Base-by-base conservation (phyloP, 177 flowering plant species). In the Vitis hybrid region DNA sequence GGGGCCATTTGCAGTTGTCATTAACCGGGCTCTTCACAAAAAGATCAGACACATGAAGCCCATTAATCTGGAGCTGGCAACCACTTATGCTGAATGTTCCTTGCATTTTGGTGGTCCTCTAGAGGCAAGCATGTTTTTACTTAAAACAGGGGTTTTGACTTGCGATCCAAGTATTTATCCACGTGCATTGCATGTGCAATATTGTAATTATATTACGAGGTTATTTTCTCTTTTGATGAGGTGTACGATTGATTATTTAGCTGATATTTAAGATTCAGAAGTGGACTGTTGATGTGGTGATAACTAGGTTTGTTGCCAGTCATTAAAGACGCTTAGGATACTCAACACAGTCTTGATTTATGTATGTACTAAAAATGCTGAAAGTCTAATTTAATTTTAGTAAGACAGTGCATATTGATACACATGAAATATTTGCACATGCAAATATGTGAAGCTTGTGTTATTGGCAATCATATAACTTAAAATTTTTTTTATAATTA, bases 81-180 rank as follows among this genome's bases (percentile, higher is more conserved):
- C 94, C 51, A 87, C 93, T 6, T 95, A 91, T 78, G 78, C 94
- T 17, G 92, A 95, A 18, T 90, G 98, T 74, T 77, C 92, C 46
- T 70, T 93, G 79, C 87, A 93, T 70, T 89, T 88, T 75, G 99
- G 99, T 21, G 99, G 98, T 3, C 97, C 98, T 40, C 94, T 95
- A 3, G 91, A 18, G 19, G 19, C 19, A 18, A 18, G 19, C 19
- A 18, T 18, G 19, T 18, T 18, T 18, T 18, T 18, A 18, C 19
- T 18, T 18, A 18, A 18, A 18, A 18, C 19, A 18, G 19, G 19
- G 19, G 19, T 18, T 18, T 18, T 18, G 19, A 18, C 19, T 18
- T 18, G 19, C 19, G 19, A 18, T 18, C 19, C 19, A 18, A 18
- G 19, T 18, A 18, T 18, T 18, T 18, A 18, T 18, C 19, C 19